Percentiles rank a stretch among this genome's conserved stretches.
These are phyloP conservation scores for Lentinula aciculospora DNA, from an alignment of 768 basidiomycete genomes.

Conservation along the genomic window DNA sequence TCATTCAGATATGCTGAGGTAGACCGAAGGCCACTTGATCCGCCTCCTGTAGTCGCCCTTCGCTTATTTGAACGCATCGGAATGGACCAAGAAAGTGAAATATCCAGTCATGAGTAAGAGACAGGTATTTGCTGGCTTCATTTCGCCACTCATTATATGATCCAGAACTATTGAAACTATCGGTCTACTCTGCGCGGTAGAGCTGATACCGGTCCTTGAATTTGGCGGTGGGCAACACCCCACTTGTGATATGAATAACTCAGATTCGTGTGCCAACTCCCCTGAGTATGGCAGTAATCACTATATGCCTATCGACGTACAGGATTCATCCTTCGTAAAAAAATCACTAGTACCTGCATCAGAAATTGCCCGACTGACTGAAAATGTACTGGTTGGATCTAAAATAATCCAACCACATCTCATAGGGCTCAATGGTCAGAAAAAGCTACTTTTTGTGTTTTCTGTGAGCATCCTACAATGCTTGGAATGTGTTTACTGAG, in stretches of 20 bases:
- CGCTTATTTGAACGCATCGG: conserved; percentile 38
- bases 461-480: conserved; percentile 35
- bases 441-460: conserved; percentile 58
- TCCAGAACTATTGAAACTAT: conserved; percentile 52
- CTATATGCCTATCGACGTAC: not conserved
- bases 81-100: conserved; percentile 30
- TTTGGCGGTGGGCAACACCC: not conserved
- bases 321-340: not conserved
- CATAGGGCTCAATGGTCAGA: conserved; percentile 52
- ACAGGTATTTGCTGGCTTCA: not conserved
- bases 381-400: conserved; percentile 40
- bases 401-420: conserved; percentile 53
- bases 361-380: not conserved
- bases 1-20: conserved; percentile 49
- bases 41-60: conserved; percentile 56
- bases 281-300: not conserved
- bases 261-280: not conserved
- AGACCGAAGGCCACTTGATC: conserved; percentile 60
- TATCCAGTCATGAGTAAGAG: conserved; percentile 36
- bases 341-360: not conserved
- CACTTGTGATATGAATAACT: too few species aligned
- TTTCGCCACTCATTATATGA: too few species aligned
- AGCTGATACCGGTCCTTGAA: conserved; percentile 58
- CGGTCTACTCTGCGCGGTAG: conserved; percentile 75
- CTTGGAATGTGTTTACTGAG: not conserved